Percentiles rank a stretch among this genome's conserved stretches.
Evolutionary conservation across 176 grass and related monocot species (phyloP).

Genomic region (Avena insularis): DNA sequence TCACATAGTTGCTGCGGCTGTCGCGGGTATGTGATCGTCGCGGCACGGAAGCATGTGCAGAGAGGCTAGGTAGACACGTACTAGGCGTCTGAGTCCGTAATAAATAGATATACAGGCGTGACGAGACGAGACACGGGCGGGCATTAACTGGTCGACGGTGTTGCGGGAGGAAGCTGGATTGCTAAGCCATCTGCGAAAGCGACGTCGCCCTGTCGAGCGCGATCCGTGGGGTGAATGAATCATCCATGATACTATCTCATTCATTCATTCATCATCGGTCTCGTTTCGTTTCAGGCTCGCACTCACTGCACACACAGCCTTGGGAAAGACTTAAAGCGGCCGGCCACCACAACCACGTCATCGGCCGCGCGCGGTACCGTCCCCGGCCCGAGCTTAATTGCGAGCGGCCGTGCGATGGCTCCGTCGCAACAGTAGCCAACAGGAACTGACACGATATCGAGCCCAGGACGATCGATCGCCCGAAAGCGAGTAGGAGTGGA

Average conservation of each 20-base stretch:
- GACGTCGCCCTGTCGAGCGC: constrained; percentile 31
- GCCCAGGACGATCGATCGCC: background rate
- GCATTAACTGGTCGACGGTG: constrained; percentile 43
- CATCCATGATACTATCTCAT: background rate
- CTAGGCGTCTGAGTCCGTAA: constrained; percentile 30
- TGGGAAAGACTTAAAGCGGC: constrained; percentile 51
- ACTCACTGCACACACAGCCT: background rate
- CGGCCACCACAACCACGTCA: background rate
- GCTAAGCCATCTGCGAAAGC: constrained; percentile 58
- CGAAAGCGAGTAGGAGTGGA: background rate
- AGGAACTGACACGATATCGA: background rate
- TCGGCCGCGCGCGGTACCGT: background rate
- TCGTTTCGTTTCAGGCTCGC: background rate
- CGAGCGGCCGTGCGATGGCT: constrained; percentile 50
- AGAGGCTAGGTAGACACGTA: constrained; percentile 25
- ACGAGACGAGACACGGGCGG: constrained; percentile 19
- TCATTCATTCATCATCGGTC: background rate
- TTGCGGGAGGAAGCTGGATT: constrained; percentile 49
- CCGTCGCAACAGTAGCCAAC: constrained; percentile 46
- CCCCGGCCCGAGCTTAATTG: constrained; percentile 34
- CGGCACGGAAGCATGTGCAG: background rate
- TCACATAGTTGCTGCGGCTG: too few species aligned
- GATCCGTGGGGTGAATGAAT: background rate
- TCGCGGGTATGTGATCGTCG: background rate
- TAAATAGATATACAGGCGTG: constrained; percentile 16